A percentile compares a stretch with the other conserved stretches of the same genome.
These are phyloP conservation scores for Fusarium phyllophilum DNA, from an alignment of 2,329 filamentous ascomycete genomes.

Conservation along the genomic window DNA sequence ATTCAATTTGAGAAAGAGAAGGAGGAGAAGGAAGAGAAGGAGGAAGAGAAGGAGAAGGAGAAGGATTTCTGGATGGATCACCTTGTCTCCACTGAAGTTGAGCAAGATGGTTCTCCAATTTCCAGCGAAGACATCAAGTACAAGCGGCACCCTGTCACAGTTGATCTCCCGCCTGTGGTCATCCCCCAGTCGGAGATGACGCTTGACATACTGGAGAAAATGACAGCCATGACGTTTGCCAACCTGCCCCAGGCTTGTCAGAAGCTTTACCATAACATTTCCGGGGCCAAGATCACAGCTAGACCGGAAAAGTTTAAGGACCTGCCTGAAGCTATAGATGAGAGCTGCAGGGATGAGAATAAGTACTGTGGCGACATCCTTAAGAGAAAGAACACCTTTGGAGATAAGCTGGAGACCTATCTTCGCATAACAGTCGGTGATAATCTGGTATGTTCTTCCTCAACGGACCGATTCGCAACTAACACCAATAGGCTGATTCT, in stretches of 20 bases:
- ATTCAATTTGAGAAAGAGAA: neutral
- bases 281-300: accelerated
- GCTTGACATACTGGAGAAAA: accelerated
- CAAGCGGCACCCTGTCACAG: neutral
- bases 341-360: accelerated
- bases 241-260: neutral
- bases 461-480: too few species aligned
- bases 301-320: neutral
- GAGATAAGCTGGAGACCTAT: neutral
- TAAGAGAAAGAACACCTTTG: accelerated
- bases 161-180: neutral
- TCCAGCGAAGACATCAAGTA: neutral
- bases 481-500: neutral
- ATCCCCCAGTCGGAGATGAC: neutral
- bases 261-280: neutral
- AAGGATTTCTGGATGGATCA: neutral
- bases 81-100: neutral
- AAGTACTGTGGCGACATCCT: neutral
- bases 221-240: neutral
- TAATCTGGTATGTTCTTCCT: neutral
- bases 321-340: neutral
- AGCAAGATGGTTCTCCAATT: neutral
- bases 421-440: neutral
- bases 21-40: too few species aligned
- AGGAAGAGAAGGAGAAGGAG: too few species aligned